These are phyloP conservation scores for Trichophyton verrucosum DNA, from an alignment of 2,329 filamentous ascomycete species.

Conservation along the genomic window DNA sequence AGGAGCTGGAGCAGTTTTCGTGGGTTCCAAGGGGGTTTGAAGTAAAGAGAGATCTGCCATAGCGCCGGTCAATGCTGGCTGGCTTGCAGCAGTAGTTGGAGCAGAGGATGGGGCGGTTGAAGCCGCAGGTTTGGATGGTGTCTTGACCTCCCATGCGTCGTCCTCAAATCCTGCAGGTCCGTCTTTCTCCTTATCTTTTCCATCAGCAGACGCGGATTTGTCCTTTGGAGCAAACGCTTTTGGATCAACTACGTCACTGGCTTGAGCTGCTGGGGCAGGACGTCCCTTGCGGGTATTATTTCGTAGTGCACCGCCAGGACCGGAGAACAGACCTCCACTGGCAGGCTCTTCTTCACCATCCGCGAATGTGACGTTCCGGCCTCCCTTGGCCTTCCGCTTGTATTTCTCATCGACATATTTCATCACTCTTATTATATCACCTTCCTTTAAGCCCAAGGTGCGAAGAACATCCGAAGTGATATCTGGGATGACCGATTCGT, in stretches of 20 bases:
- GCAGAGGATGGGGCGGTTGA: conserved; percentile 9
- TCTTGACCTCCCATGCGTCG: conserved; percentile 94
- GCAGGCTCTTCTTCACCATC: conserved; percentile 41
- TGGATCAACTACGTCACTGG: conserved; percentile 75
- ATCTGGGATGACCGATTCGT: conserved; percentile 80
- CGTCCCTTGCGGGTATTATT: conserved; percentile 93
- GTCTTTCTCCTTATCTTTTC: conserved; percentile 38
- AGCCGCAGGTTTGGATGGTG: conserved; percentile 45
- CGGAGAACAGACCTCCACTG: conserved; percentile 75
- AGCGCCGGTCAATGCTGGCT: conserved; percentile 51
- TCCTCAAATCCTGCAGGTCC: conserved; percentile 67
- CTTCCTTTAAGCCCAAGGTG: conserved; percentile 85
- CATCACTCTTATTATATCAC: conserved; percentile 93
- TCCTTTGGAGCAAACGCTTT: conserved; percentile 64
- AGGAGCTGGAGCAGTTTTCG: conserved; percentile 39
- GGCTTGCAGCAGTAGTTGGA: conserved; percentile 27
- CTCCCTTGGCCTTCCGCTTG: conserved; percentile 49
- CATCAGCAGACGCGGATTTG: conserved; percentile 32
- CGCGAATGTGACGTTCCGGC: conserved; percentile 41
- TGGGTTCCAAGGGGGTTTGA: conserved; percentile 46
- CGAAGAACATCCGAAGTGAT: conserved; percentile 73
- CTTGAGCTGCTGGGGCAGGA: conserved; percentile 73
- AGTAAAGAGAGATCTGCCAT: conserved; percentile 57
- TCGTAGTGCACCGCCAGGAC: conserved; percentile 74
- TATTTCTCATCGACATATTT: conserved; percentile 74